These are phyloP conservation scores for Pseudogymnoascus sp. DNA, from an alignment of 2,329 filamentous ascomycete genomes.

Conservation along the genomic window DNA sequence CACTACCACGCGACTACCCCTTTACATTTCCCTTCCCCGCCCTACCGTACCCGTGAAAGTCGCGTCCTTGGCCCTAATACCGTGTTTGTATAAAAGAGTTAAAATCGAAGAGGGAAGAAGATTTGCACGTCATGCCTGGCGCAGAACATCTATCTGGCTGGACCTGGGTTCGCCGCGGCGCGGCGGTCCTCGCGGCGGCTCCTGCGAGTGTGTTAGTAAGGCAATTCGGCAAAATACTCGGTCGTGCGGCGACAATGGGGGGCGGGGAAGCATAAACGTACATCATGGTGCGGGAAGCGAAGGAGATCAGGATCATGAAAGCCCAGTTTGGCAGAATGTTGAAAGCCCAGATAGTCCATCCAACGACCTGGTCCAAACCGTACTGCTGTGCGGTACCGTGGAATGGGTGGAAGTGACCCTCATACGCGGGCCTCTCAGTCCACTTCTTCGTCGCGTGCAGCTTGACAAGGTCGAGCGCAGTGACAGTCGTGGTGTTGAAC, in stretches of 20 bases:
- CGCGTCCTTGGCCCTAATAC: background rate
- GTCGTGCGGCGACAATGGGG: background rate
- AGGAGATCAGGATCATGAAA: constrained; percentile 68
- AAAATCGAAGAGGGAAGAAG: background rate
- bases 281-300: constrained; percentile 69
- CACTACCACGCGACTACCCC: background rate
- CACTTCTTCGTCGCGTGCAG: constrained; percentile 49
- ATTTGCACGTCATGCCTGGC: background rate
- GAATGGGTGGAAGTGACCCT: constrained; percentile 70
- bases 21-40: background rate
- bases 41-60: background rate
- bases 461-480: constrained; percentile 53
- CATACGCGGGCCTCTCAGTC: constrained; percentile 40
- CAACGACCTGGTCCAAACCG: constrained; percentile 54
- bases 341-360: constrained; percentile 60
- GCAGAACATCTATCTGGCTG: background rate
- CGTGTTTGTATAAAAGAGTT: constrained; percentile 1
- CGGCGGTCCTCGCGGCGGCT: background rate
- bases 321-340: constrained; percentile 63
- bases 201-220: background rate
- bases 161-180: background rate
- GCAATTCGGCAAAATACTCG: background rate
- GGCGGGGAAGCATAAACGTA: constrained; percentile 38
- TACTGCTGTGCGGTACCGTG: constrained; percentile 58
- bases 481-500: constrained; percentile 62